These are phyloP conservation scores for Rubus parviflorus DNA, from an alignment of 306 rosid genomes.

Conservation along the genomic window DNA sequence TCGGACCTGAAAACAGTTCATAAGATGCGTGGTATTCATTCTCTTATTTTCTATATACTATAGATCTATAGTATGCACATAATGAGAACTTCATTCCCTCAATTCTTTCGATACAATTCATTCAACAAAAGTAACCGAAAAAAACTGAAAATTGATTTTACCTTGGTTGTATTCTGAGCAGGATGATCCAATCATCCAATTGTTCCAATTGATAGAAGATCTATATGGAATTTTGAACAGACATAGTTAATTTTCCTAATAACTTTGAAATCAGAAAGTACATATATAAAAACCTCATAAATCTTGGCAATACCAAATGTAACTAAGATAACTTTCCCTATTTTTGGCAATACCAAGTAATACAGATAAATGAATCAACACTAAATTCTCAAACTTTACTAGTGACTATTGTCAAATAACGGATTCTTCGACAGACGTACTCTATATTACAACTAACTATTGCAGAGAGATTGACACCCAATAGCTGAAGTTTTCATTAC, in stretches of 20 bases:
- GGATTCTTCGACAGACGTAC: background rate
- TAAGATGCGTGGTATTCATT: conserved; percentile 5
- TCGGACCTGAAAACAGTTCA: conserved; percentile 26
- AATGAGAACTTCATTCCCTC: background rate
- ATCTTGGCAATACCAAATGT: background rate
- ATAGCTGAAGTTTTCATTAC: background rate
- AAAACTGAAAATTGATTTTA: background rate
- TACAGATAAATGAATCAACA: background rate
- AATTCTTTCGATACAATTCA: background rate
- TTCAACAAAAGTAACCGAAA: background rate
- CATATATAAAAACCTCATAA: background rate
- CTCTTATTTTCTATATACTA: too few relatives aligned
- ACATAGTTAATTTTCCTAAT: background rate
- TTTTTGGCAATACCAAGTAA: background rate
- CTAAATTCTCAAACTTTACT: background rate
- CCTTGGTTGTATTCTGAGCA: background rate
- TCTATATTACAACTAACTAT: background rate
- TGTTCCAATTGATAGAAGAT: background rate
- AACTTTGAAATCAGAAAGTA: background rate
- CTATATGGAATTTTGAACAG: background rate
- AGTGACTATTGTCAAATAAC: background rate
- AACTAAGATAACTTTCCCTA: conserved; percentile 12
- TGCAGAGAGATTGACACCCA: background rate
- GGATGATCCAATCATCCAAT: background rate
- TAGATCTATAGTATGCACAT: background rate